A percentile compares a stretch with the other conserved stretches of the same genome.
Conservation (phyloP, 2,329 filamentous ascomycete species). For the Penicillium sp. region DNA sequence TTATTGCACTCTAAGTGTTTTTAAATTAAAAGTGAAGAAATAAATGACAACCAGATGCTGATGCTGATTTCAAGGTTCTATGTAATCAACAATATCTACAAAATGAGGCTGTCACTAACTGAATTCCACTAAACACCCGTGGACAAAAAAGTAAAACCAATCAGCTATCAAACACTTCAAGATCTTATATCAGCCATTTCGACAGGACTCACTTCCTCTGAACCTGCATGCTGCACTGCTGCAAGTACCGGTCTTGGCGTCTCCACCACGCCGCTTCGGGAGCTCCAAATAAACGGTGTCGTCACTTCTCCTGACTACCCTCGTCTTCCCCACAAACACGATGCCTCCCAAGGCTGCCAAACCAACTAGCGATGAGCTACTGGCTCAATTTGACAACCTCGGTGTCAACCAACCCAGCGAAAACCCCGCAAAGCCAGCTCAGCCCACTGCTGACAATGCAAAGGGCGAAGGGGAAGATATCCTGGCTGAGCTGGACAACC, state of each 20-base stretch:
- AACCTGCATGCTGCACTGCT: too few species aligned
- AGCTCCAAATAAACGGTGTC: constrained; percentile 23
- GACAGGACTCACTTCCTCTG: too few species aligned
- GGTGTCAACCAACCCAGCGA: constrained; percentile 33
- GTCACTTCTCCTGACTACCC: constrained; percentile 22
- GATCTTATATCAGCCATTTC: too few species aligned
- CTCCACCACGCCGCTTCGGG: constrained; percentile 18
- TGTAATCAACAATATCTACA: too few species aligned
- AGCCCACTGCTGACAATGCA: constrained; percentile 18
- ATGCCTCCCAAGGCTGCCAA: constrained; percentile 37
- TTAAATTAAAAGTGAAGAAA: not conserved
- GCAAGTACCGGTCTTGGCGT: constrained; percentile 18
- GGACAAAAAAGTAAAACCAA: too few species aligned
- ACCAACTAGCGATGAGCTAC: constrained; percentile 46
- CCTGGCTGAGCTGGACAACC: constrained; percentile 78
- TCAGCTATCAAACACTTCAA: too few species aligned
- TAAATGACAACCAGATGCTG: not conserved
- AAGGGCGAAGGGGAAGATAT: constrained; percentile 60
- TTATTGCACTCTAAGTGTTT: too few species aligned
- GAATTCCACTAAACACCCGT: too few species aligned
- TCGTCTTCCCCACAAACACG: constrained; percentile 9
- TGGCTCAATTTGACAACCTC: constrained; percentile 48
- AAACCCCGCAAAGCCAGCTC: constrained; percentile 27
- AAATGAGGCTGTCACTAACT: too few species aligned
- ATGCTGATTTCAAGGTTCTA: not conserved